phyloP scores from a whole-genome alignment of 1,139 yeast species.

The Zygoascus hellenicus region DNA sequence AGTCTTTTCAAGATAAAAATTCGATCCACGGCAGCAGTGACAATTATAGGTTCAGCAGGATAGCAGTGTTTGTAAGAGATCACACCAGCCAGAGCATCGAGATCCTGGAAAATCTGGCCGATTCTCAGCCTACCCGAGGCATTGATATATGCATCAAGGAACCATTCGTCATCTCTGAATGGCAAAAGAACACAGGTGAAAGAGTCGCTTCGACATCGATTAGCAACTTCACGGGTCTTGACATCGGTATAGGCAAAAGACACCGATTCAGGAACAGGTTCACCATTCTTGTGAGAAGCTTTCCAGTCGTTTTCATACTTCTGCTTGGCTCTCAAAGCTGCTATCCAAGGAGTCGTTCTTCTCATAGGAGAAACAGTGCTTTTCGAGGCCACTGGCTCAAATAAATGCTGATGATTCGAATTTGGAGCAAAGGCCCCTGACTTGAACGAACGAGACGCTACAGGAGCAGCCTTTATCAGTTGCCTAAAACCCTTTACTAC shows the following conservation, averaged over 20 bases:
- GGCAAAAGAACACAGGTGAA: conserved; percentile 71
- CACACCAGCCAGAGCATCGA: conserved; percentile 84
- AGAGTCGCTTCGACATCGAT: conserved; percentile 69
- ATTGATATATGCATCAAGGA: conserved; percentile 81
- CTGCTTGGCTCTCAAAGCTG: conserved; percentile 70
- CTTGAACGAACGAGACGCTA: background rate
- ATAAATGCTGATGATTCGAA: conserved; percentile 22
- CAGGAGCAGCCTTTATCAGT: background rate
- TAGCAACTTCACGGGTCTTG: conserved; percentile 57
- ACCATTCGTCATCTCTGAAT: conserved; percentile 75
- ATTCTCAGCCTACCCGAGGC: conserved; percentile 84
- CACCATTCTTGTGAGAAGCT: conserved; percentile 26
- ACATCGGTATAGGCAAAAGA: conserved; percentile 54
- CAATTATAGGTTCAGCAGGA: conserved; percentile 89
- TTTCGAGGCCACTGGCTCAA: conserved; percentile 33
- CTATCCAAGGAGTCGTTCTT: conserved; percentile 63
- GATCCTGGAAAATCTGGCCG: conserved; percentile 87
- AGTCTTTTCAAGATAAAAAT: conserved; percentile 82
- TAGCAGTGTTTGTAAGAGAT: conserved; percentile 82
- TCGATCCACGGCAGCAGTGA: conserved; percentile 90
- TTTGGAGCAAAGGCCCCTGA: background rate
- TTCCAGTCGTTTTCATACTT: conserved; percentile 60
- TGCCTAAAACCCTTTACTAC: too few species aligned
- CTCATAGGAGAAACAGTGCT: conserved; percentile 34
- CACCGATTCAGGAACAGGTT: conserved; percentile 58